These are phyloP conservation scores for Phytophthora sansomeana DNA, from an alignment of 352 stramenopile genomes.

Conservation along the genomic window DNA sequence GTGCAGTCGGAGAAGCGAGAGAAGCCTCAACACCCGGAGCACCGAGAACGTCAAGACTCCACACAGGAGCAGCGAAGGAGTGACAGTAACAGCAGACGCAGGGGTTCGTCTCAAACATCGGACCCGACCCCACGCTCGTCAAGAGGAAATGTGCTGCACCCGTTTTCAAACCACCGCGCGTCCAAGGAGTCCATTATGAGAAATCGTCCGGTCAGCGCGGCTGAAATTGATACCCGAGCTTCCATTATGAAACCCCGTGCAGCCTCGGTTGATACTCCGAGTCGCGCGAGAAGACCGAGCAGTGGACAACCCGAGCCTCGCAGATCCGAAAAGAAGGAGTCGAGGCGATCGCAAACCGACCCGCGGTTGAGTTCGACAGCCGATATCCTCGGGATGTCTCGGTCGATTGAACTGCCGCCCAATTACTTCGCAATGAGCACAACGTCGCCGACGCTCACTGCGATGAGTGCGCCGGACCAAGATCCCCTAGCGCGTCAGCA, in stretches of 20 bases:
- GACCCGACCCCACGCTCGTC: neutral
- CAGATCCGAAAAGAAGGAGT: slow-evolving; percentile 26
- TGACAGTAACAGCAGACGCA: slow-evolving; percentile 23
- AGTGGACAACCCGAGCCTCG: slow-evolving; percentile 11
- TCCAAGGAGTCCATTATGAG: slow-evolving; percentile 22
- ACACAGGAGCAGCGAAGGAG: slow-evolving; percentile 7
- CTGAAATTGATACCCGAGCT: slow-evolving; percentile 6
- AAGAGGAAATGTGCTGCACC: slow-evolving; percentile 19
- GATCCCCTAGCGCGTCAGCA: slow-evolving; percentile 14
- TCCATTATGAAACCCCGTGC: slow-evolving; percentile 6
- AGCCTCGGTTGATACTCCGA: slow-evolving; percentile 20
- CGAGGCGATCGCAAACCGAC: slow-evolving; percentile 7
- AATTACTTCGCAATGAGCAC: slow-evolving; percentile 41
- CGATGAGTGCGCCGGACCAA: slow-evolving; percentile 6
- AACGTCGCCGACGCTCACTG: slow-evolving; percentile 24
- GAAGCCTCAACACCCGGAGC: slow-evolving; percentile 23
- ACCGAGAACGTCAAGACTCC: slow-evolving; percentile 2
- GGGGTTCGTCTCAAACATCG: slow-evolving; percentile 17
- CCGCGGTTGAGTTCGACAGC: slow-evolving; percentile 33
- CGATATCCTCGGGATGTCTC: slow-evolving; percentile 38
- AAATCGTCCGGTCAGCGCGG: slow-evolving; percentile 13
- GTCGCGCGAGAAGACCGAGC: slow-evolving; percentile 15
- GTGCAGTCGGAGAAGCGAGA: slow-evolving; percentile 17
- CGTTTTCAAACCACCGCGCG: slow-evolving; percentile 28
- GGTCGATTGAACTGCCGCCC: slow-evolving; percentile 24